Base-by-base conservation (phyloP, 1,284 basidiomycete genomes). In the Ustilago crameri region DNA sequence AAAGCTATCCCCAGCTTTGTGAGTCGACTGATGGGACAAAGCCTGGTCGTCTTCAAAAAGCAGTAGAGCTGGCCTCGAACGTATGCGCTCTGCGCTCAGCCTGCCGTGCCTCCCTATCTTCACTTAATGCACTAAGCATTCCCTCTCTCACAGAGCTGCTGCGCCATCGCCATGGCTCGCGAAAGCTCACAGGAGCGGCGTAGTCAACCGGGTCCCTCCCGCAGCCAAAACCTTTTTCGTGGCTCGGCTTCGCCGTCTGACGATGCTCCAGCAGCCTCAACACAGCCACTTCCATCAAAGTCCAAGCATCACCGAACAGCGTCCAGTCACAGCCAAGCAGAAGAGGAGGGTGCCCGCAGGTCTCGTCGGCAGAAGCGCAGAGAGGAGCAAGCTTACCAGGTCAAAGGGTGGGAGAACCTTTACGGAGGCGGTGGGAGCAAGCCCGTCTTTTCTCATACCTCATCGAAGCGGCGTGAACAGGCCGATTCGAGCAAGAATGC, bases 321-420 rank as follows among this genome's bases (percentile, higher is more conserved):
- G 35, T n/a, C 35, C n/a, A 37, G 35, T 15, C 8, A 17, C 1
- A 22, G 10, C 23, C n/a, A 35, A 7, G 26, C 30, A 5, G 53
- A 57, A 9, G 35, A 56, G 12, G 45, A 22, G 8, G 53, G 58
- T 17, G 58, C 49, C 9, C 53, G 51, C 37, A 61, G 17, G 52
- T 45, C 53, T 15, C 44, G 49, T 35, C 64, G 53, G 14, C 58
- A 50, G 24, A 65, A 52, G 46, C 57, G 61, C 17, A 52, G 49
- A 30, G 49, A 65, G 54, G 30, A 65, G 15, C 37, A 61, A 24
- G 52, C 61, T 0, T 65, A 65, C 38, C 52, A 65, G 5, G 51
- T 70, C 26, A 50, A 17, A 23, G 61, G 61, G 9, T 65, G 67
- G 61, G 67, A 70, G 20, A 43, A 60, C 30, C 50, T 64, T 9